Evolutionary conservation across 2,329 filamentous ascomycete genomes (phyloP), one percentile per base, ranked within the genome.

Genomic region (Paramyrothecium roridum): DNA sequence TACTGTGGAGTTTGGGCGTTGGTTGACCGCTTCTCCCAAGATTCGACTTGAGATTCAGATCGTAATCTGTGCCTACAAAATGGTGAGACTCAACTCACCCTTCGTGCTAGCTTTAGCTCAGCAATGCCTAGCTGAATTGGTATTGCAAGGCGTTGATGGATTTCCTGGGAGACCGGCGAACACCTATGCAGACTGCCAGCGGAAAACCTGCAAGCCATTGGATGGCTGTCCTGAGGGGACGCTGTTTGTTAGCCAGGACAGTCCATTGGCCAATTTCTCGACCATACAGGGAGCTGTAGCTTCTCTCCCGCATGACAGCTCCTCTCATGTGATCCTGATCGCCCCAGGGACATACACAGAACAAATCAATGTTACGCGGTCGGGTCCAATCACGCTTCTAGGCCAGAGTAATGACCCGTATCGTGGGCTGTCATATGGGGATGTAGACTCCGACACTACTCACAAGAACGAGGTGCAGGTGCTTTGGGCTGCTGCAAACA

Each of bases 321-420:
- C 48, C 10, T 26, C 48, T 19, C 48, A 50, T 50, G 48, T 50
- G 22, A 50, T 50, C 23, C 48, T 50, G 8, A n/a, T 50, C n/a
- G 48, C 22, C 3, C 17, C 22, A 7, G 48, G 48, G 22, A 50
- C 26, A 23, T 50, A 50, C 48, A 13, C 10, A 33, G 48, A 50
- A 20, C 48, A 30, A 33, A 19, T 50, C 23, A 50, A 50, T 23
- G 48, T 50, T 19, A 50, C 48, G 7, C 22, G 48, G n/a, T 22
- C 48, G 3, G 48, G 48, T 16, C 48, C 48, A 3, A 11, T 50
- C 4, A 50, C 48, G 8, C 48, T 50, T 11, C 48, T 50, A 7
- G 48, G 48, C n/a, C 48, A 50, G 48, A 30, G 22, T 33, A 23
- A 50, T 50, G 48, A 50, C 19, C 48, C 48, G 19, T 30, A 26